phyloP scores from a whole-genome alignment of 2,329 filamentous ascomycete species.

The Monilinia vaccinii-corymbosi region DNA sequence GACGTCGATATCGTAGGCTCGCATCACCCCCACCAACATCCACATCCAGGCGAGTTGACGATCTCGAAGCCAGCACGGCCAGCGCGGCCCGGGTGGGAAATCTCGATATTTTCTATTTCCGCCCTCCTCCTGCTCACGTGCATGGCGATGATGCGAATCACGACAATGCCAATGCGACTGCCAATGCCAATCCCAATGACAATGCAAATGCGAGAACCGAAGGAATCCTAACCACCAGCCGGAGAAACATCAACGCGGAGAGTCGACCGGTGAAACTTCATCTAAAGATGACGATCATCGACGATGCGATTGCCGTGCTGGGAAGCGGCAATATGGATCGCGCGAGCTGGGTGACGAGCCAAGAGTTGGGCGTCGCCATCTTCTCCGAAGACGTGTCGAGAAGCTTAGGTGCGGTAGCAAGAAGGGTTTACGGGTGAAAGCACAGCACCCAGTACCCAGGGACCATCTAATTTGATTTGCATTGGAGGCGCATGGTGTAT shows the following conservation, averaged over 20 bases:
- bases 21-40: conserved; percentile 7
- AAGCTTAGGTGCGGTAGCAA: conserved; percentile 12
- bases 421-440: conserved; percentile 8
- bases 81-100: conserved; percentile 13
- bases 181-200: too few relatives aligned
- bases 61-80: background rate
- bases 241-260: too few relatives aligned
- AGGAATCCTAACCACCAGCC: background rate
- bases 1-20: conserved; percentile 42
- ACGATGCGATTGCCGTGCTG: conserved; percentile 56
- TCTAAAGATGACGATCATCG: conserved; percentile 68
- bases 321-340: conserved; percentile 80
- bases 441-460: too few relatives aligned
- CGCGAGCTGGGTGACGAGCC: conserved; percentile 79
- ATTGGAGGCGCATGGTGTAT: too few relatives aligned
- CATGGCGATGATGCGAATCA: background rate
- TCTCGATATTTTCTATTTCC: conserved; percentile 26
- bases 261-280: conserved; percentile 63
- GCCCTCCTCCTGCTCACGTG: background rate
- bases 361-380: conserved; percentile 64
- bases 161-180: background rate
- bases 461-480: too few relatives aligned
- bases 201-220: background rate
- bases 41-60: conserved; percentile 9
- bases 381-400: conserved; percentile 34